Evolutionary conservation across 169 alveolate species (phyloP).

Genomic region (Hepatocystis sp.): DNA sequence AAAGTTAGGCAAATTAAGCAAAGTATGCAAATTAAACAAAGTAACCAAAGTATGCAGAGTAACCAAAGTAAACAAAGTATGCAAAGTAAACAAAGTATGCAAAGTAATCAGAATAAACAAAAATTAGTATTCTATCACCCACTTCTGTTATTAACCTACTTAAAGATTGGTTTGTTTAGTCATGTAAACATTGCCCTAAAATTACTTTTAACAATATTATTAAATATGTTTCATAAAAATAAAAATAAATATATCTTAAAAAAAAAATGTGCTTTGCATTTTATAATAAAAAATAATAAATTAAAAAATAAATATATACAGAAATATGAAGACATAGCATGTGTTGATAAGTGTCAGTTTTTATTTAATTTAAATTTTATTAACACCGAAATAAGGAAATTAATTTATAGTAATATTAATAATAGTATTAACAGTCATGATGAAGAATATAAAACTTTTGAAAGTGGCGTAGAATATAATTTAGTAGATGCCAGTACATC

Average conservation of each 20-base stretch:
- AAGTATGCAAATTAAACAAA: not conserved
- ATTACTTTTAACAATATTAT: conserved; percentile 20
- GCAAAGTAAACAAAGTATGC: not conserved
- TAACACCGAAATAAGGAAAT: conserved; percentile 16
- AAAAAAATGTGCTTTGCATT: conserved; percentile 36
- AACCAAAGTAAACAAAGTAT: conserved; percentile 7
- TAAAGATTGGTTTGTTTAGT: conserved; percentile 57
- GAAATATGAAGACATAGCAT: conserved; percentile 15
- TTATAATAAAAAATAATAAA: conserved; percentile 20
- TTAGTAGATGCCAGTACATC: not conserved
- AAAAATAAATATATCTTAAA: conserved; percentile 8
- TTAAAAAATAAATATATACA: not conserved
- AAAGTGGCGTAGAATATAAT: not conserved
- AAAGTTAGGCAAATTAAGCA: not conserved
- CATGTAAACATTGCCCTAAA: conserved; percentile 69
- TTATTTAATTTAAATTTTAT: conserved; percentile 45
- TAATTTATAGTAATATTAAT: too few species aligned
- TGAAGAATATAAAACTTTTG: too few species aligned
- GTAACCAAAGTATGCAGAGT: not conserved
- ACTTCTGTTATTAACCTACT: conserved; percentile 23
- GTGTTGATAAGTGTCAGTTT: conserved; percentile 30
- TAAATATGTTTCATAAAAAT: conserved; percentile 24
- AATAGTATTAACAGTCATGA: too few species aligned
- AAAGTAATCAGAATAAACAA: not conserved
- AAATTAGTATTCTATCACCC: conserved; percentile 60